Percentiles rank a stretch among this genome's conserved stretches.
Conservation (phyloP, 176 grass and related monocot genomes). For the Thinopyrum elongatum region DNA sequence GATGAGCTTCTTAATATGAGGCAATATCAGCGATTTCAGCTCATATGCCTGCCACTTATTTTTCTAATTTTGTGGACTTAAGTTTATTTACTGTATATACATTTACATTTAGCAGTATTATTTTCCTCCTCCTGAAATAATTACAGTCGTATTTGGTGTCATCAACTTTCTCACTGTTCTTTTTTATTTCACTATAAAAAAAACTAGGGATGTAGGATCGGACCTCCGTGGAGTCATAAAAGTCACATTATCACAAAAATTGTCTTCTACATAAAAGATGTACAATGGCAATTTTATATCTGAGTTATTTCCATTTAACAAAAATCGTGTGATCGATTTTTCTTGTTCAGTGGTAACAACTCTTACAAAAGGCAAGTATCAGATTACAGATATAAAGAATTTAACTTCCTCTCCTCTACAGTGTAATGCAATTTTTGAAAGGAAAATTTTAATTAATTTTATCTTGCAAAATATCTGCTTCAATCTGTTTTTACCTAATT, state of each 20-base stretch:
- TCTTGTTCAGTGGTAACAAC: not conserved
- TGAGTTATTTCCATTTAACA: not conserved
- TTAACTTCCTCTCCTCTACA: not conserved
- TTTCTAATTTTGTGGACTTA: not conserved
- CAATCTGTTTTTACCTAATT: slow-evolving; percentile 8
- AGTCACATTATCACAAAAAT: not conserved
- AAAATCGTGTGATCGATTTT: not conserved
- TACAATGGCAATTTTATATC: not conserved
- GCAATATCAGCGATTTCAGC: not conserved
- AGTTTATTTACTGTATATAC: not conserved
- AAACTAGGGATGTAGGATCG: not conserved
- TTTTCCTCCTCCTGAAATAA: not conserved
- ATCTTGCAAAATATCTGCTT: not conserved
- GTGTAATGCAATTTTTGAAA: not conserved
- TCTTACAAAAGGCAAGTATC: not conserved
- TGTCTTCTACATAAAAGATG: not conserved
- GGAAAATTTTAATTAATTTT: not conserved
- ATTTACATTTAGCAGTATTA: not conserved
- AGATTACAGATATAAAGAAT: not conserved
- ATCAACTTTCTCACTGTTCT: not conserved
- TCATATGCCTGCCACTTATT: not conserved
- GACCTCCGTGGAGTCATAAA: not conserved
- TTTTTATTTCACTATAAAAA: not conserved
- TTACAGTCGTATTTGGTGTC: not conserved
- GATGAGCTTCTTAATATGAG: not conserved